Evolutionary conservation across 192 early-diverging fungal species (phyloP).

Genomic region (Funneliformis geosporum): DNA sequence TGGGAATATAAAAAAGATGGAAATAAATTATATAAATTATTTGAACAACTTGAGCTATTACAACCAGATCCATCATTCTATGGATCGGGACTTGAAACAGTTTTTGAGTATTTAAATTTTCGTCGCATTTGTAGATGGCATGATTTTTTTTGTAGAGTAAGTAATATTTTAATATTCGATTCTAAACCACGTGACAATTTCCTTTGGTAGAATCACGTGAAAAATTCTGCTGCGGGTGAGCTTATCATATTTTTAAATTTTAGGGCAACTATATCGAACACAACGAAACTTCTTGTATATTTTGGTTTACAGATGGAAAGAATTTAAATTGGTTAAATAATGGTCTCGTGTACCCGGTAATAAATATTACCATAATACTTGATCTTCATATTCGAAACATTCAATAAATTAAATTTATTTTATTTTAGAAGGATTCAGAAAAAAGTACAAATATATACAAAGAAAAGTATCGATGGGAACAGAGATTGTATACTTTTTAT

Average conservation of each 20-base stretch:
- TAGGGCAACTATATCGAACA: conserved; percentile 15
- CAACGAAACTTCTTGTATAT: conserved; percentile 17
- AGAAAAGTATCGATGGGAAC: conserved; percentile 13
- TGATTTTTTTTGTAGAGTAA: conserved; percentile 13
- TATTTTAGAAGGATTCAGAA: neutral
- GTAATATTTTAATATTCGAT: neutral
- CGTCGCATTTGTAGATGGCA: neutral
- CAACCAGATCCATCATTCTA: neutral
- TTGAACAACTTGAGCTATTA: conserved; percentile 20
- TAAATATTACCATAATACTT: no score
- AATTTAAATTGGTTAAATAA: conserved; percentile 3
- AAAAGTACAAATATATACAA: neutral
- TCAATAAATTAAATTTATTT: neutral
- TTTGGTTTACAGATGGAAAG: conserved; percentile 25
- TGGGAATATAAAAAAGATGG: neutral
- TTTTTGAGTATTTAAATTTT: conserved; percentile 1
- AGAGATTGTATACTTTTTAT: neutral
- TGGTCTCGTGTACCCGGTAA: conserved; percentile 12
- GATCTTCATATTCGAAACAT: no score
- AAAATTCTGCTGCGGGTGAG: neutral
- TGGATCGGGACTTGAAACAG: neutral
- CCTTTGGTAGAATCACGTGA: neutral
- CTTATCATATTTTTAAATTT: neutral
- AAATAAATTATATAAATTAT: conserved; percentile 7
- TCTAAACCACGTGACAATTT: no score